Evolutionary conservation across 2,329 filamentous ascomycete genomes (phyloP).

Genomic region (Cadophora gregata): DNA sequence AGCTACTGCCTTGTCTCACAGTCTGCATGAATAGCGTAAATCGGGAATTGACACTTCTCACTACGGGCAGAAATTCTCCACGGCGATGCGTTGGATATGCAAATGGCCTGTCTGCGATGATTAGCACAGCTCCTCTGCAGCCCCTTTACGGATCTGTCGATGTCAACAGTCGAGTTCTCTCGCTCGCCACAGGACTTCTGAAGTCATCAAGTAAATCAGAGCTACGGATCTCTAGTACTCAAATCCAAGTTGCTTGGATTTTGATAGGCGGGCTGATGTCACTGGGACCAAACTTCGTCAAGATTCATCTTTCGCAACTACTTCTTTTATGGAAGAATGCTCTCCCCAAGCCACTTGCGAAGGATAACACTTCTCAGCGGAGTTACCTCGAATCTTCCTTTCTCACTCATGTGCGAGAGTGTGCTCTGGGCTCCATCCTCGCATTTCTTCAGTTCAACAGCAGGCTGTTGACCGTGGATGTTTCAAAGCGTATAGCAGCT

Average conservation of each 20-base stretch:
- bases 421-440: slow-evolving; percentile 87
- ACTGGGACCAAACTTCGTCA: slow-evolving; percentile 95
- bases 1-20: slow-evolving; percentile 87
- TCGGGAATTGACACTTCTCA: slow-evolving; percentile 81
- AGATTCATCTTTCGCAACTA: slow-evolving; percentile 94
- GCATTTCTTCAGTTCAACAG: slow-evolving; percentile 95
- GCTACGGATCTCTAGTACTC: slow-evolving; percentile 86
- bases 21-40: slow-evolving; percentile 96
- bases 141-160: slow-evolving; percentile 95
- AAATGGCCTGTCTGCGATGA: slow-evolving; percentile 85
- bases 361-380: slow-evolving; percentile 84
- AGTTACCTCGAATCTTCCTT: slow-evolving; percentile 91
- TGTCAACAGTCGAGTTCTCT: slow-evolving; percentile 88
- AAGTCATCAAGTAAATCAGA: slow-evolving; percentile 94
- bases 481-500: slow-evolving; percentile 87
- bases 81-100: slow-evolving; percentile 89
- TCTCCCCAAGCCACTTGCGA: slow-evolving; percentile 89
- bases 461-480: slow-evolving; percentile 88
- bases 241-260: slow-evolving; percentile 98
- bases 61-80: slow-evolving; percentile 76
- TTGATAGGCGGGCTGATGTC: slow-evolving; percentile 96
- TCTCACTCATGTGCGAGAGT: slow-evolving; percentile 92
- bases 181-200: slow-evolving; percentile 87
- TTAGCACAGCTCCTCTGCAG: slow-evolving; percentile 87
- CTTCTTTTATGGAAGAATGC: slow-evolving; percentile 97